Base-by-base conservation (phyloP, 768 basidiomycete species). In the Pleurotus tuoliensis region DNA sequence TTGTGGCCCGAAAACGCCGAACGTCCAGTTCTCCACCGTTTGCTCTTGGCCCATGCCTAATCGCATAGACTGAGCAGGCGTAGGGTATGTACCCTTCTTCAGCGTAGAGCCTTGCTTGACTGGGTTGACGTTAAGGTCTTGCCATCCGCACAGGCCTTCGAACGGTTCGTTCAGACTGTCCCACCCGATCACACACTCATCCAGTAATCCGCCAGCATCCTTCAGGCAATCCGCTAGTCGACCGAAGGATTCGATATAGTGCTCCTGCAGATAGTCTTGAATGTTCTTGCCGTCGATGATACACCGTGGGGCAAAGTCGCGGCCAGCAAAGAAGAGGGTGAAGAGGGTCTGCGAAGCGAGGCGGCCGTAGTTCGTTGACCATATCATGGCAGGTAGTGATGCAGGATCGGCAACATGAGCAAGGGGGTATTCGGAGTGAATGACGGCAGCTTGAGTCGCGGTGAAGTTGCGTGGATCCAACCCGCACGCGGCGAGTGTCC, bases 121-220 rank as follows among this genome's bases (percentile, higher is more conserved):
- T 0, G 93, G 89, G 44, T 87, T 83, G 11, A 67, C 58, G 50
- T 76, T 79, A 25, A 99, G 75, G 67, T 96, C 84, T 0, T 78
- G 74, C 70, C 88, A 88, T 2, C 77, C 78, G 30, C 71, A 79
- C 40, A 92, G 77, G 0, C 97, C 97, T 62, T 95, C 91, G 38
- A 84, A 85, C 0, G 97, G 96, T 69, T 99, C 97, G 69, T 99
- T 98, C 70, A 98, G 73, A 62, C 86, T 88, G 67, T 99, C 97
- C 97, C 96, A 98, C 0, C 97, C 97, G 47, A 98, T 87, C 9
- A 99, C 82, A 61, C 93, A 94, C 40, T 85, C 84, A 27, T 98
- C 94, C 18, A 91, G 67, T 38, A 98, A 69, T 34, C 82, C 87
- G 0, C 88, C 89, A 0, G 85, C 86, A n/a, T 84, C 84, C 4